Evolutionary conservation across 139 green algal species (phyloP), one percentile per base, ranked within the genome.

Genomic region (Diplosphaera chodatii): DNA sequence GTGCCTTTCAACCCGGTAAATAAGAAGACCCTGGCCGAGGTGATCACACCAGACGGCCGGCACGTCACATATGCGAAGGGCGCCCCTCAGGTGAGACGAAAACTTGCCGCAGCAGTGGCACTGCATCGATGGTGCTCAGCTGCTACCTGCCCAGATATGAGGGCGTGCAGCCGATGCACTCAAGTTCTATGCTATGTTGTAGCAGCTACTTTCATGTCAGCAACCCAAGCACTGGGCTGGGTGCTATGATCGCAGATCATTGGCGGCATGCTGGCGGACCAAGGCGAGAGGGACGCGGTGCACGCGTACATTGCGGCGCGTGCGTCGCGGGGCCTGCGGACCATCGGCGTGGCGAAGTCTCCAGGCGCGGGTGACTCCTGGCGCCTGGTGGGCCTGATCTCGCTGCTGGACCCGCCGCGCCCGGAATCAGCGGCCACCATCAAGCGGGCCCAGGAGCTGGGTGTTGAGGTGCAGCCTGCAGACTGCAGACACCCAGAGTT

Each of bases 331-430:
- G 81, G 81, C 27, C 63, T 82, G 62, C 64, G 81, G 8, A 70
- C 70, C 2, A 68, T 86, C 21, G 77, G 64, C 0, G 81, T 86
- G 8, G 74, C 81, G 29, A 27, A 72, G 5, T 79, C 71, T 8
- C 6, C 55, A 1, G 74, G 80, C 41, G 77, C 48, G 6, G 71
- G 72, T 2, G 33, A 32, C 32, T 69, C 37, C 25, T 86, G 77
- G 77, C 6, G 67, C 25, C 71, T 86, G 68, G 75, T 82, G 37
- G 91, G 91, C 18, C 82, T 96, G 16, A 78, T 93, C 64, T 86
- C 80, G 20, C 75, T 96, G 66, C 86, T 96, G 32, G 91, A 96
- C 82, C 91, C 91, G 4, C 90, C 90, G 3, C 71, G 90, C 1
- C 70, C 83, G 18, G 90, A 83, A 63, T 75, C 78, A 23, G 66